Evolutionary conservation across 495 filamentous ascomycete genomes (phyloP), one percentile per base, ranked within the genome.

Genomic region (Xylaria scruposa): DNA sequence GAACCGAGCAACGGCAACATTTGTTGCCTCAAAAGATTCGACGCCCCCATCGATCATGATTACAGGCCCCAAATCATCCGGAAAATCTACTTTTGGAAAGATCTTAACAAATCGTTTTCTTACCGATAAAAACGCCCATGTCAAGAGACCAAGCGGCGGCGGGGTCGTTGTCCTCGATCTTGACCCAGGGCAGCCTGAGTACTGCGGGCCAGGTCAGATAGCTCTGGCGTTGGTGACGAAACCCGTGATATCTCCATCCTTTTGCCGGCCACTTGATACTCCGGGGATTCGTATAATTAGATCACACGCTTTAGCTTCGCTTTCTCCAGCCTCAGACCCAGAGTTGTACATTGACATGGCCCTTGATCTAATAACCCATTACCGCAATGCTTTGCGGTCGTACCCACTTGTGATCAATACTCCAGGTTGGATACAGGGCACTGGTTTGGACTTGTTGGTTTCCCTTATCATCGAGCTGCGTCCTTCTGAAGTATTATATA

Each of bases 121-220:
- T 31, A 91, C 89, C 26, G 77, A 78, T 56, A 68, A 71, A 74
- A 15, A 64, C 53, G 8, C 67, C 73, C 33, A 58, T 29, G 49
- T 81, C 78, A 79, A 73, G 54, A 73, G 68, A 19, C 67, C 51
- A 63, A 54, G 40, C 46, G 74, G 29, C 72, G 77, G 81, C 46
- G 76, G 75, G 8, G 87, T 93, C 10, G 88, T 87, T 60, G 87
- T 93, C 54, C 86, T 97, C 8, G 94, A 97, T 75, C 81, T 97
- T 6, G 94, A 97, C 74, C 92, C 93, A 2, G 92, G 91, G 2
- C 93, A 95, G 78, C 93, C 94, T 17, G 94, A 97, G 76, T 96
- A 91, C 74, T 90, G 89, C 0, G 86, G 92, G 0, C 91, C 92
- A 60, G 94, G 94, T 9, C 89, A 92, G 36, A 76, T 97, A 15